Conservation (phyloP, 371 early-diverging fungal species). For the Caulochytrium protostelioides region DNA sequence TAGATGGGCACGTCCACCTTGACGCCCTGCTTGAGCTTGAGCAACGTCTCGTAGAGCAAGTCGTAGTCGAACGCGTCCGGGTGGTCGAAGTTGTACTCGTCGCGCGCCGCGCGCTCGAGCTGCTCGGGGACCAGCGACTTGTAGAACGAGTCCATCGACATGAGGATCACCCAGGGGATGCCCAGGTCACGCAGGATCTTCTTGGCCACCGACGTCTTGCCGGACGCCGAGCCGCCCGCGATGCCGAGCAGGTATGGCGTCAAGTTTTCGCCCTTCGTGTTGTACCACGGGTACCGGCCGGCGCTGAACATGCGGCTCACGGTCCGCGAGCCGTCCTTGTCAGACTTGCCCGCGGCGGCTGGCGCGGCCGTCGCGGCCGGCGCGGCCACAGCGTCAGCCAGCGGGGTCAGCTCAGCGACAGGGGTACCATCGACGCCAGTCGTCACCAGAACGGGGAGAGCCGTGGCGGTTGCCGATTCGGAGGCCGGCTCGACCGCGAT, state of each 20-base stretch:
- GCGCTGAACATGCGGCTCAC: too few species aligned
- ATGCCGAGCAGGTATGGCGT: constrained; percentile 33
- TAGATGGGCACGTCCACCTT: constrained; percentile 50
- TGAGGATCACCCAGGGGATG: constrained; percentile 36
- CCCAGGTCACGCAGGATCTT: constrained; percentile 17
- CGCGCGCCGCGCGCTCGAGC: constrained; percentile 19
- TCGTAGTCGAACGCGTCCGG: constrained; percentile 61
- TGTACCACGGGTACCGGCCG: too few species aligned
- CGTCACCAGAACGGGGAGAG: too few species aligned
- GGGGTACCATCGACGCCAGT: too few species aligned
- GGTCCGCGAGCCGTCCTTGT: too few species aligned
- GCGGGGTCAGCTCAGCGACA: too few species aligned
- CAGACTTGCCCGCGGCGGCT: too few species aligned
- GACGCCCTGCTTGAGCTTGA: constrained; percentile 50
- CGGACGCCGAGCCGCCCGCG: constrained; percentile 25
- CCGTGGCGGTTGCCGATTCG: too few species aligned
- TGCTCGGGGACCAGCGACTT: constrained; percentile 56
- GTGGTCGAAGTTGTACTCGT: constrained; percentile 62
- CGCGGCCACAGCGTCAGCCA: too few species aligned
- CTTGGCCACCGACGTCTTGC: constrained; percentile 26
- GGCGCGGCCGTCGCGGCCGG: too few species aligned
- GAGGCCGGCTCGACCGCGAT: too few species aligned
- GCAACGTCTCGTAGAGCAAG: constrained; percentile 40
- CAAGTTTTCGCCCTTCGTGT: not conserved
- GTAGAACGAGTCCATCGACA: constrained; percentile 90